Base-by-base conservation (phyloP, 2,329 filamentous ascomycete species). In the Cladosporium sphaerospermum region DNA sequence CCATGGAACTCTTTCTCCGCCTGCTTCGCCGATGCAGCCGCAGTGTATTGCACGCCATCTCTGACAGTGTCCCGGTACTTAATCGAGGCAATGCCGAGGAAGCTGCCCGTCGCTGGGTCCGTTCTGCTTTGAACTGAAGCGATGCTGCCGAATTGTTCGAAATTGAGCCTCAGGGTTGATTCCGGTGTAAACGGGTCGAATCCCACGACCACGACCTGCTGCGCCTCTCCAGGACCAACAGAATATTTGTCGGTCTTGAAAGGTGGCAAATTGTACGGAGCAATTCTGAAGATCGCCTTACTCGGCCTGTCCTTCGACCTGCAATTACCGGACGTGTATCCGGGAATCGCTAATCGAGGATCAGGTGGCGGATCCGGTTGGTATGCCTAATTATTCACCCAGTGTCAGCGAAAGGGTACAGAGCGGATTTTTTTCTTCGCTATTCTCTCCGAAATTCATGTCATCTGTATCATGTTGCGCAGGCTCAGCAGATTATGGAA, bases 91-190 rank as follows among this genome's bases (percentile, higher is more conserved):
- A 99, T 91, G 10, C 93, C 93, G 10, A 99, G 79, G 66, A 95
- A 95, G 65, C 89, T 93, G 14, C 93, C 93, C 10, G 91, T 97
- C 54, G 91, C 86, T 8, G 93, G 93, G 69, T 99, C 90, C 64
- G 95, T 92, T 68, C 95, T 92, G 66, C 96, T 96, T 65, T 89
- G 90, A 62, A 95, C 86, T 65, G 91, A 87, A 42, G 86, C 86
- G 58, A 99, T 91, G 54, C 96, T 89, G 50, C 90, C 90, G 71
- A 87, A 95, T 3, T 81, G 82, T 14, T 85, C 82, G 67, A 95
- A 95, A 51, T 88, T 80, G 43, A 85, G 82, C 14, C 81, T 82
- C 47, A 96, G 79, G 62, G 89, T 88, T 52, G 83, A 80, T 62
- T 95, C 88, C 10, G 89, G 82, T 39, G 88, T 85, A 59, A 97